Evolutionary conservation across 2,329 filamentous ascomycete genomes (phyloP), one percentile per base, ranked within the genome.

Genomic region (Fusarium penzigii): DNA sequence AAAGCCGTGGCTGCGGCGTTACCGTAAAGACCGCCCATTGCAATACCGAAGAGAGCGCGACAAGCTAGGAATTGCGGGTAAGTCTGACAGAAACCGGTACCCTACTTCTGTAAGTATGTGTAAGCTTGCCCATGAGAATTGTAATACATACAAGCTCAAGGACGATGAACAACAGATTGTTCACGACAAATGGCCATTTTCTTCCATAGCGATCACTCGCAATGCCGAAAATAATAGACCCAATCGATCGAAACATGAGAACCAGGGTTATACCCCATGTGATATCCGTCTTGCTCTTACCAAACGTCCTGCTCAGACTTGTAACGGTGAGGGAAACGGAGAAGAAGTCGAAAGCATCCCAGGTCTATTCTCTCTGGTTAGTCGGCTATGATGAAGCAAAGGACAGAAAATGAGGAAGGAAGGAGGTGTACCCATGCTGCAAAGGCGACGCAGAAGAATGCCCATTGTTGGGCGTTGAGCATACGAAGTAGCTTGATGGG

Each of bases 1-100:
- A 93, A 78, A 0, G 89, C 88, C 62, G 89, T 92, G 5, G 89
- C 88, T 10, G 88, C 87, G 2, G 87, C 88, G 63, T 91, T 91
- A 50, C 90, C 90, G 70, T 92, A 86, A 2, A 92, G 61, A 59
- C 89, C 90, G 39, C 90, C 90, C 89, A 93, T 93, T 62, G 89
- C 89, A 41, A 93, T 71, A 42, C 89, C 90, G 65, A 92, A 93
- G 3, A 93, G 74, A 40, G 86, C 84, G 39, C 90, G 80, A 11
- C 89, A 88, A 11, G 85, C 88, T 17, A 94, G 75, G 65, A 93
- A 93, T 59, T 89, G 82, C 44, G 76, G 64, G 63, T 89, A 90
- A 0, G 85, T 91, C 0, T 77, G 69, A 56, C 81, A 82, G 67
- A 89, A 91, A 51, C 87, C 88, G 38, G 88, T 90, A 14, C 76